phyloP scores from a whole-genome alignment of 2,329 filamentous ascomycete species.

The Apiospora marii region DNA sequence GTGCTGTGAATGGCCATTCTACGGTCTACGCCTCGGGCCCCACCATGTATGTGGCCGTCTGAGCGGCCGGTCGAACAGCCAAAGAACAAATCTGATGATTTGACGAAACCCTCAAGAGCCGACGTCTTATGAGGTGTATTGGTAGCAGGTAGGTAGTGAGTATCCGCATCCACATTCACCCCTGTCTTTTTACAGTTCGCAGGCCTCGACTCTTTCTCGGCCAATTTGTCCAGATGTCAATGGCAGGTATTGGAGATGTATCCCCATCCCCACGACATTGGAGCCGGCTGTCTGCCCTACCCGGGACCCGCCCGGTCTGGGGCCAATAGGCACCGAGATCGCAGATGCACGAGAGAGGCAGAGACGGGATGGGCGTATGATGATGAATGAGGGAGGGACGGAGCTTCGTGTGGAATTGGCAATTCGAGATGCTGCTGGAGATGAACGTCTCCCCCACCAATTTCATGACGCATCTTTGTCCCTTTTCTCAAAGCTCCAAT shows the following conservation, averaged over 20 bases:
- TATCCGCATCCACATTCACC: not conserved
- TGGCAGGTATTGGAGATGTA: not conserved
- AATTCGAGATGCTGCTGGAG: not conserved
- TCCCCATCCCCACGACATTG: not conserved
- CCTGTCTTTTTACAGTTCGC: not conserved
- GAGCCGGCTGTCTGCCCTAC: not conserved
- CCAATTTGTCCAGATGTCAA: not conserved
- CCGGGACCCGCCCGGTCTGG: not conserved
- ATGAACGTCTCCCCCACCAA: not conserved
- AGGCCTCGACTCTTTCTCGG: not conserved
- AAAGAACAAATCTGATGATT: slow-evolving; percentile 13
- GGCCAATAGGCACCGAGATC: not conserved
- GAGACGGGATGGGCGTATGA: not conserved
- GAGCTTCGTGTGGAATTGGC: not conserved
- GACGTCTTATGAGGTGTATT: not conserved
- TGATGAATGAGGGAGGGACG: not conserved
- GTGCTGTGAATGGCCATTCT: not conserved
- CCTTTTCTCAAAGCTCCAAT: not conserved
- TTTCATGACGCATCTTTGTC: not conserved
- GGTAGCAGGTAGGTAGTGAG: not conserved
- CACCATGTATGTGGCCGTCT: not conserved
- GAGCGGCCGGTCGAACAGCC: slow-evolving; percentile 8
- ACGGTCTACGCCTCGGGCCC: not conserved
- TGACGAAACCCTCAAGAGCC: not conserved
- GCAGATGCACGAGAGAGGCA: not conserved